Evolutionary conservation across 371 early-diverging fungal species (phyloP), one percentile per base, ranked within the genome.

Genomic region (Amoeboaphelidium protococcarum): DNA sequence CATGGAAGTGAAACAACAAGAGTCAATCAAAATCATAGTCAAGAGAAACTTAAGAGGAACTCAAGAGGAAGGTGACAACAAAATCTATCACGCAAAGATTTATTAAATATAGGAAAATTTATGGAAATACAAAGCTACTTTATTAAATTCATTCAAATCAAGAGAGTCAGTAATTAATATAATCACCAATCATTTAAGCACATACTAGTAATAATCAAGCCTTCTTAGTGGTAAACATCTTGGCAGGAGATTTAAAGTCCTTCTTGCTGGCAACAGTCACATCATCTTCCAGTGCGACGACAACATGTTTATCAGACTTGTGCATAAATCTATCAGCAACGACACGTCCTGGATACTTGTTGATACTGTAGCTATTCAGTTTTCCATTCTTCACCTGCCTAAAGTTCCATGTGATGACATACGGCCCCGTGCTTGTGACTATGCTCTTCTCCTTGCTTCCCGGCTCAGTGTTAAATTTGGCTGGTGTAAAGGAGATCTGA

Each of bases 361-460:
- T 83, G 56, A 96, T 80, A 27, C 67, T 65, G 59, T 96, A 96
- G 49, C 76, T 74, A 54, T 73, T 66, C 2, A 70, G 58, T 31
- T 78, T 69, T 1, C 82, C 82, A 41, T 62, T 55, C 52, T 79
- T 72, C 41, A 81, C 81, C 13, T 77, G 68, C 31, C 75, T 62
- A 57, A 96, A 76, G 61, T 80, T 85, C 97, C 97, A 96, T 6
- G 83, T 74, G 42, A 96, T 71, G 27, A 94, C 80, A 61, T 73
- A 89, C 13, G 78, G 76, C 2, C 95, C 92, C 3, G 91, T 85
- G 44, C 79, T 76, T 42, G 74, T 40, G 64, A 82, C 47, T 37
- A 47, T 24, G 10, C 22, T 21, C 19, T 23, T 22, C 46, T 59
- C 59, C 20, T 12, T 12, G 22, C 69, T 71, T 16, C 58, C 55